Percentiles rank a stretch among this genome's conserved stretches.
Conservation (phyloP, 202 grass and related monocot genomes). For the Hordeum pubiflorum region DNA sequence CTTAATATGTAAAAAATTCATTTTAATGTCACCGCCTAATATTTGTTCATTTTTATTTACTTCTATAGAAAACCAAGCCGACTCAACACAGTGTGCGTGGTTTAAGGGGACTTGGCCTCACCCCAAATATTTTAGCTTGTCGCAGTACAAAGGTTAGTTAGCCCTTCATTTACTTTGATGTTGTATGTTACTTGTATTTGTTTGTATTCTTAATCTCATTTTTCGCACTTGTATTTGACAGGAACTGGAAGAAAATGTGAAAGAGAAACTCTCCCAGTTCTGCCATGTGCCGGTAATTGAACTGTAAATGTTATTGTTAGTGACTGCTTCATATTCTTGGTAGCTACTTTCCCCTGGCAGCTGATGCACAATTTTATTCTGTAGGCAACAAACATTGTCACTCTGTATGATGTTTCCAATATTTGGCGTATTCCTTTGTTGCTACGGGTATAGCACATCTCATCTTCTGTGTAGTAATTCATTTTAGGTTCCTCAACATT, state of each 20-base stretch:
- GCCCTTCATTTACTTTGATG: conserved; percentile 7
- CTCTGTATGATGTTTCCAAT: conserved; percentile 89
- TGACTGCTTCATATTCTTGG: conserved; percentile 6
- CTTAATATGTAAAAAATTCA: conserved; percentile 15
- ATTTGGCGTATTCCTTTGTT: conserved; percentile 97
- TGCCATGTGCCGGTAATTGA: conserved; percentile 88
- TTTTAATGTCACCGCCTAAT: neutral
- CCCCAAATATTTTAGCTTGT: conserved; percentile 93
- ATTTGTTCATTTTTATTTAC: conserved; percentile 1
- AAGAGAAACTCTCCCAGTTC: conserved; percentile 92
- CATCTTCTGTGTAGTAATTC: conserved; percentile 1
- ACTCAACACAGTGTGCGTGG: conserved; percentile 94
- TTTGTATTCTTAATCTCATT: conserved; percentile 15
- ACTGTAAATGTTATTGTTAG: neutral
- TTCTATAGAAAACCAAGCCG: conserved; percentile 93
- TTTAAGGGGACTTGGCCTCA: conserved; percentile 89
- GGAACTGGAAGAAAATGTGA: conserved; percentile 82
- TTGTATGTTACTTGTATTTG: neutral
- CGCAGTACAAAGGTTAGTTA: conserved; percentile 71
- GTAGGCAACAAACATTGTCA: conserved; percentile 75
- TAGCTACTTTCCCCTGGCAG: neutral
- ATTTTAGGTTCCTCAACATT: neutral
- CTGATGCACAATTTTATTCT: conserved; percentile 35
- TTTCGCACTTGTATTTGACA: conserved; percentile 30
- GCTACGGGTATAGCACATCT: conserved; percentile 57